phyloP scores from a whole-genome alignment of 2,329 filamentous ascomycete species.

The Diatrype stigma region DNA sequence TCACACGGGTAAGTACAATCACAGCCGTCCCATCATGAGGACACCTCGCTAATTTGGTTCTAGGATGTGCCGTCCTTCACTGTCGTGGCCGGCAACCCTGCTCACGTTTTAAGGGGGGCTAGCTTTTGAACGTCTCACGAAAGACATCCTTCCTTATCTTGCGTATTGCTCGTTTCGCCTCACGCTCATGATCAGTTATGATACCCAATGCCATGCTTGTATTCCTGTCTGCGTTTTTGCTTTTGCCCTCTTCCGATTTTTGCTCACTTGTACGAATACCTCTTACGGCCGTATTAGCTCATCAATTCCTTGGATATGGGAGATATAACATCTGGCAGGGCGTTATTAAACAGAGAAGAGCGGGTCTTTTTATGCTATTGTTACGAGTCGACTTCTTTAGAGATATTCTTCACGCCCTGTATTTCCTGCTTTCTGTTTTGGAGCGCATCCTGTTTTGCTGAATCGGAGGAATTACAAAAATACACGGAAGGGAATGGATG shows the following conservation, averaged over 20 bases:
- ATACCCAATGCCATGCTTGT: constrained; percentile 1
- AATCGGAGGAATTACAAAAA: not conserved
- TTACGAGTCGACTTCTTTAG: not conserved
- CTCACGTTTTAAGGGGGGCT: constrained; percentile 47
- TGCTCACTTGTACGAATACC: not conserved
- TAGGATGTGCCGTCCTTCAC: constrained; percentile 64
- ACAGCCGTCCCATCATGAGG: not conserved
- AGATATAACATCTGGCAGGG: not conserved
- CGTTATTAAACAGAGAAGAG: not conserved
- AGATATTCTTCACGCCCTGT: not conserved
- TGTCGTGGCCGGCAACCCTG: constrained; percentile 68
- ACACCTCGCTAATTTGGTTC: constrained; percentile 13
- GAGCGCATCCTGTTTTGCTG: not conserved
- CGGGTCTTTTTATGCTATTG: not conserved
- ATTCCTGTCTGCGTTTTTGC: not conserved
- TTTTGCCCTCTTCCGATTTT: not conserved
- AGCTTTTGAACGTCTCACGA: constrained; percentile 10
- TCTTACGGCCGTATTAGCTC: not conserved
- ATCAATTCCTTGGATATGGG: not conserved
- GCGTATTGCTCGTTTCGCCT: constrained; percentile 11
- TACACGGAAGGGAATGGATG: not conserved
- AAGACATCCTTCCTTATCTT: constrained; percentile 4
- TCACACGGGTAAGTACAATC: constrained; percentile 60
- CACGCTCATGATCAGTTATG: constrained; percentile 9
- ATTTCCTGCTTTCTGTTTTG: not conserved